Evolutionary conservation across 495 filamentous ascomycete species (phyloP).

Genomic region (Penicillium crystallinum): DNA sequence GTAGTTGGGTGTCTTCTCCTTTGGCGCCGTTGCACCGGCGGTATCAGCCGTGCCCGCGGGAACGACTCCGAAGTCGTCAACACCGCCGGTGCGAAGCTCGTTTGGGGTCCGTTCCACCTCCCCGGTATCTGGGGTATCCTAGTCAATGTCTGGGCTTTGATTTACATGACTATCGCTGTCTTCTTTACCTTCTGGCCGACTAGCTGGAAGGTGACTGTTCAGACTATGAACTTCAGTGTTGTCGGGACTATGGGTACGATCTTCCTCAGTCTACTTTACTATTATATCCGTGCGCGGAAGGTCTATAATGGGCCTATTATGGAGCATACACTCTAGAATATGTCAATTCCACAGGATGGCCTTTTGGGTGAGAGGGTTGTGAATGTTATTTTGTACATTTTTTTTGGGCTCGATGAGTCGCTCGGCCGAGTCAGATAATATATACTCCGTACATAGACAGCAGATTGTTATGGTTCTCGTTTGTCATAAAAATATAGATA

Average conservation of each 20-base stretch:
- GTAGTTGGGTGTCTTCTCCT: constrained; percentile 42
- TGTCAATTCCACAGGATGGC: too few relatives aligned
- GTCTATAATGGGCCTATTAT: constrained; percentile 44
- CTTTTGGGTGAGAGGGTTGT: too few relatives aligned
- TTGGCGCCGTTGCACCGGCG: constrained; percentile 37
- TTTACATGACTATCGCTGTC: constrained; percentile 43
- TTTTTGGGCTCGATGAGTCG: too few relatives aligned
- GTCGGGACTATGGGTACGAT: constrained; percentile 37
- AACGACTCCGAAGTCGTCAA: constrained; percentile 19
- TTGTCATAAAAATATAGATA: too few relatives aligned
- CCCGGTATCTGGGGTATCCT: constrained; percentile 25
- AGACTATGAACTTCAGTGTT: constrained; percentile 44
- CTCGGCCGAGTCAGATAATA: too few relatives aligned
- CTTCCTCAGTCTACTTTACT: constrained; percentile 44
- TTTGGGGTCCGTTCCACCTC: constrained; percentile 36
- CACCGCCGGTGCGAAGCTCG: constrained; percentile 30
- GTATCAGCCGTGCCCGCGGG: constrained; percentile 22
- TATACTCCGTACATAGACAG: too few relatives aligned
- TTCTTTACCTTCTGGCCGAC: constrained; percentile 52
- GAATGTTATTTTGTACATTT: too few relatives aligned
- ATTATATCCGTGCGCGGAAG: constrained; percentile 35
- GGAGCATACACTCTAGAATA: constrained; percentile 20
- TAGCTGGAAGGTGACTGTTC: constrained; percentile 22
- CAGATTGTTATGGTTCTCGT: too few relatives aligned
- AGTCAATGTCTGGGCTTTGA: constrained; percentile 28